Evolutionary conservation across 495 filamentous ascomycete genomes (phyloP).

Genomic region (Neurospora sp.): DNA sequence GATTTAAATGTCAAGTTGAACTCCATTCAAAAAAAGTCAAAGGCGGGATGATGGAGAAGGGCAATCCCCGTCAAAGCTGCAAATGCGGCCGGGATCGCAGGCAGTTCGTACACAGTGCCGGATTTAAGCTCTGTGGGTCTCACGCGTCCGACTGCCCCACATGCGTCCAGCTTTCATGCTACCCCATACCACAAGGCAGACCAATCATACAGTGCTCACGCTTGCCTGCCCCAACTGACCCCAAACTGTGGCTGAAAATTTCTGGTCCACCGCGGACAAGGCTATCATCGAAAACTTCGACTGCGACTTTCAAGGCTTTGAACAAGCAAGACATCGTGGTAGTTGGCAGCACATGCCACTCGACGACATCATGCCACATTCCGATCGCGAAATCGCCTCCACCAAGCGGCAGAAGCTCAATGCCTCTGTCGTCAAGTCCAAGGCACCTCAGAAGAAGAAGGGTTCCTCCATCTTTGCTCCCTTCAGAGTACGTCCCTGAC

Average conservation of each 20-base stretch:
- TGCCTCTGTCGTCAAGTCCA: constrained; percentile 21
- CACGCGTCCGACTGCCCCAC: neutral
- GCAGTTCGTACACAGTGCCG: neutral
- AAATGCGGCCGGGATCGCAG: neutral
- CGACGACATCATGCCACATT: constrained; percentile 34
- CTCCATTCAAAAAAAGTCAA: neutral
- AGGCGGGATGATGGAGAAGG: neutral
- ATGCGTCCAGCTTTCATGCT: neutral
- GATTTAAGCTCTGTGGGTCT: neutral
- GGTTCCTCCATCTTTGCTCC: constrained; percentile 81
- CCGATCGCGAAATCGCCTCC: constrained; percentile 40
- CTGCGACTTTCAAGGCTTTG: neutral
- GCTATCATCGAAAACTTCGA: constrained; percentile 16
- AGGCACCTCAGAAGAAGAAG: constrained; percentile 20
- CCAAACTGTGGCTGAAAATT: constrained; percentile 15
- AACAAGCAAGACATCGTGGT: neutral
- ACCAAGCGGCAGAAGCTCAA: constrained; percentile 59
- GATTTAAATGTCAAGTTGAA: neutral
- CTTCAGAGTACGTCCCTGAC: constrained; percentile 59
- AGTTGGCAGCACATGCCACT: constrained; percentile 1
- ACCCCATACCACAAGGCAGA: neutral
- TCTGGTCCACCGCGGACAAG: constrained; percentile 8
- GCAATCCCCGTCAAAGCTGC: neutral
- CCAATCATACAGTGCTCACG: neutral
- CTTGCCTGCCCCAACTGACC: constrained; percentile 1